Evolutionary conservation across 805 yeast species (phyloP).

Genomic region (Barnettozyma wickerhamii): DNA sequence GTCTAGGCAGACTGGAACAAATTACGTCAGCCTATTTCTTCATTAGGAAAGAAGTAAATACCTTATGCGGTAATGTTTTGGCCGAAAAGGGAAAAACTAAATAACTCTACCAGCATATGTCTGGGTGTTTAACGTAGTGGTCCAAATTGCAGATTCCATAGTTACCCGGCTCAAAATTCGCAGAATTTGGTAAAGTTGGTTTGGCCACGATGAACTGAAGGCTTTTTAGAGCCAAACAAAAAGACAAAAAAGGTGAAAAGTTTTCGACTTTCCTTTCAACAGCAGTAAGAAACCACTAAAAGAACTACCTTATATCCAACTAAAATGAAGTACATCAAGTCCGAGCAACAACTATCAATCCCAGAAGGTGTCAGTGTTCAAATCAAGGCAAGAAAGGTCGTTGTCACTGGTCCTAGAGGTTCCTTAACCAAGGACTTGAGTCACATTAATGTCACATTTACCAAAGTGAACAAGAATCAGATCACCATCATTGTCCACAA

Average conservation of each 20-base stretch:
- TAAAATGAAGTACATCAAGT: slow-evolving; percentile 76
- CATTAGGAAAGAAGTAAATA: not conserved
- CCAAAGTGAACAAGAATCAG: slow-evolving; percentile 63
- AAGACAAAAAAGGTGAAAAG: not conserved
- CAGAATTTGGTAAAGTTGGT: not conserved
- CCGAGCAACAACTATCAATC: slow-evolving; percentile 75
- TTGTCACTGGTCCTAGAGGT: slow-evolving; percentile 98
- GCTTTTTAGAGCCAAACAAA: not conserved
- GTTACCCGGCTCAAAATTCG: not conserved
- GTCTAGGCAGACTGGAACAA: too few relatives aligned
- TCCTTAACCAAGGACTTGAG: slow-evolving; percentile 80
- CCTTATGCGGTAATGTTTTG: too few relatives aligned
- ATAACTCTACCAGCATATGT: not conserved
- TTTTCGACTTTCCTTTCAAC: not conserved
- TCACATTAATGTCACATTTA: slow-evolving; percentile 93
- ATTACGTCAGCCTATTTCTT: not conserved
- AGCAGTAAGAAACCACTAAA: not conserved
- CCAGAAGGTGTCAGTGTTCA: slow-evolving; percentile 92
- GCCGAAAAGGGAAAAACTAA: not conserved
- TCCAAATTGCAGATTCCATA: not conserved
- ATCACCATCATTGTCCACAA: slow-evolving; percentile 92
- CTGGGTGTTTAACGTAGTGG: not conserved
- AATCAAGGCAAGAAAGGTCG: slow-evolving; percentile 87
- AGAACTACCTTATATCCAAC: not conserved
- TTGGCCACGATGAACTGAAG: too few relatives aligned